Conservation (phyloP, 768 basidiomycete genomes). For the Suillus occidentalis region DNA sequence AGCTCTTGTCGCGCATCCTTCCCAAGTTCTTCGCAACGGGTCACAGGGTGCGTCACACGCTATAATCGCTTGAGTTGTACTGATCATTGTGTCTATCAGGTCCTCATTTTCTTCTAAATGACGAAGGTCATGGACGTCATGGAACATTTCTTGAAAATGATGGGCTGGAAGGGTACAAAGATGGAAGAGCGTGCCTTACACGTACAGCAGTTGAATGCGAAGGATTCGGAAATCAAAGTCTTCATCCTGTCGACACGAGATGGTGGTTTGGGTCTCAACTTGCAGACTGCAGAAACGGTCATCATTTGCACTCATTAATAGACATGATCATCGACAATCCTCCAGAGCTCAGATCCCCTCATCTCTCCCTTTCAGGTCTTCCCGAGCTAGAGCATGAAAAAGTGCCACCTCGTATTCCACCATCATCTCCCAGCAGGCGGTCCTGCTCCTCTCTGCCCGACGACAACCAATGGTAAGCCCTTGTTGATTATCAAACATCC, state of each 20-base stretch:
- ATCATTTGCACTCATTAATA: constrained; percentile 21
- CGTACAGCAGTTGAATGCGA: too few species aligned
- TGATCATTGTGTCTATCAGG: constrained; percentile 42
- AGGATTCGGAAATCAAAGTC: too few species aligned
- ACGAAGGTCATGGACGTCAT: constrained; percentile 97
- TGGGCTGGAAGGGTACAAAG: constrained; percentile 87
- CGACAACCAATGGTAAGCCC: too few species aligned
- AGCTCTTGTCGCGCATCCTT: too few species aligned
- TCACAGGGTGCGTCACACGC: constrained; percentile 66
- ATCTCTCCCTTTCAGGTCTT: constrained; percentile 30
- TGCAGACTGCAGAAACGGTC: too few species aligned
- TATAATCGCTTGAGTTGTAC: neutral
- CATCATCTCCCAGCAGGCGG: constrained; percentile 30
- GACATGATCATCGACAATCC: constrained; percentile 21
- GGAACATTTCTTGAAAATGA: constrained; percentile 90
- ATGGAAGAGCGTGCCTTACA: too few species aligned
- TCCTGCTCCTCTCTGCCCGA: constrained; percentile 31
- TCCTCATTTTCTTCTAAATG: constrained; percentile 99
- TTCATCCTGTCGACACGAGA: too few species aligned
- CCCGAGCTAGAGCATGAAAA: constrained; percentile 33
- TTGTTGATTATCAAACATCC: too few species aligned
- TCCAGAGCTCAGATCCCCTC: constrained; percentile 29
- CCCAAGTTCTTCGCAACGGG: constrained; percentile 92
- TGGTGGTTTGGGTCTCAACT: too few species aligned
- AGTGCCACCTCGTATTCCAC: constrained; percentile 16